Conservation (phyloP, 2,329 filamentous ascomycete genomes). For the Aspergillus aculeatinus region DNA sequence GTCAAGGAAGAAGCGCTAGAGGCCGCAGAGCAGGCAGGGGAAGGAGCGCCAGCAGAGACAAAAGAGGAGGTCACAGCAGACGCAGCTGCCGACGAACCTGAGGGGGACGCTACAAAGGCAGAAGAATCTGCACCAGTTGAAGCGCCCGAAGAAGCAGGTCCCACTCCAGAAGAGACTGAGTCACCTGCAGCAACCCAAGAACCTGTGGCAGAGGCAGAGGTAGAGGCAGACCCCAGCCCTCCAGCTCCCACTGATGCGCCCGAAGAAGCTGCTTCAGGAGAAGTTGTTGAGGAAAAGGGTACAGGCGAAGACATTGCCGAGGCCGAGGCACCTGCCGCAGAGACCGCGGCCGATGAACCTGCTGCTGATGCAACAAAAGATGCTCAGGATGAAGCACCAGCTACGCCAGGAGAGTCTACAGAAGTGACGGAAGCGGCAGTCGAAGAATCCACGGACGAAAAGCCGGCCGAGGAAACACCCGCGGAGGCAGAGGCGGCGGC, state of each 20-base stretch:
- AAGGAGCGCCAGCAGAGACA: background rate
- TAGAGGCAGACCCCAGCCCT: constrained; percentile 5
- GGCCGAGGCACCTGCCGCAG: background rate
- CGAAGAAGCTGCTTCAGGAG: constrained; percentile 16
- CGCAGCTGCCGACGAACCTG: constrained; percentile 9
- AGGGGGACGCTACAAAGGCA: constrained; percentile 12
- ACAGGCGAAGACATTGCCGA: background rate
- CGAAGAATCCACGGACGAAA: constrained; percentile 14
- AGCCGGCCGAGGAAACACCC: constrained; percentile 13
- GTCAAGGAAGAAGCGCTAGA: constrained; percentile 9
- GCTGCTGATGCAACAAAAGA: background rate
- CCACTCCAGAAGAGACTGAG: constrained; percentile 7
- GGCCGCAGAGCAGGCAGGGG: constrained; percentile 12
- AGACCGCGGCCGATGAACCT: constrained; percentile 3
- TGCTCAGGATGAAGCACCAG: background rate
- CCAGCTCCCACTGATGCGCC: constrained; percentile 11
- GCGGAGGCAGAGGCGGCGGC: constrained; percentile 16
- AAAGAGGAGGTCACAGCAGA: constrained; percentile 13
- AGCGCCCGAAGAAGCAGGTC: constrained; percentile 14
- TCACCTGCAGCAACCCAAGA: constrained; percentile 4
- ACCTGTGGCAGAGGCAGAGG: background rate
- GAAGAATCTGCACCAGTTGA: constrained; percentile 5
- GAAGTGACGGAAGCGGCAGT: constrained; percentile 8
- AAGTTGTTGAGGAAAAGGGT: background rate
- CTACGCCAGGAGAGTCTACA: constrained; percentile 10